Evolutionary conservation across 768 basidiomycete genomes (phyloP), one percentile per base, ranked within the genome.

Genomic region (Auriscalpium vulgare): DNA sequence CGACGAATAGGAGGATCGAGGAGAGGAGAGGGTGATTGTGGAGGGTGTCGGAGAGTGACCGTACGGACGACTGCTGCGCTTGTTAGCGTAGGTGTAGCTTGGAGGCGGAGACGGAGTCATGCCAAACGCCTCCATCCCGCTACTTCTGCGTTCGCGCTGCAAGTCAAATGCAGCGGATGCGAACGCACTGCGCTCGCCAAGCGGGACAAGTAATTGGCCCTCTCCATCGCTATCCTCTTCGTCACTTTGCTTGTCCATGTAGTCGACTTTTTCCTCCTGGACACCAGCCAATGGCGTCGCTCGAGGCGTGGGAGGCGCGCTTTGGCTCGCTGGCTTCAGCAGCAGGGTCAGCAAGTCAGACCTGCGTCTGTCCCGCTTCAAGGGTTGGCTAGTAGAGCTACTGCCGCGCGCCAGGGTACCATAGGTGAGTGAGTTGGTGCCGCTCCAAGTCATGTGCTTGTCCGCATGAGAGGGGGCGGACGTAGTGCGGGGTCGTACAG

Each of bases 391-490:
- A 10, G 76, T 72, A 3, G 81, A 76, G 57, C 78, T 74, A 13
- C 77, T 77, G 4, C 76, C 71, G 2, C 68, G 69, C 3, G 78
- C 77, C 16, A 83, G 74, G 14, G 76, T 75, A 9, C 74, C 67
- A 56, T 85, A 84, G 2, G 83, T 79, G 29, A 48, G 54, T 9
- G 50, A 46, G 34, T 54, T 52, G 47, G 50, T 55, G 34, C 86
- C 87, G 55, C 81, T 89, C 88, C 88, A 91, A 0, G 87, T 88
- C 13, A 82, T 77, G 14, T 87, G 79, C 63, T 89, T 89, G 63
- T 72, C 66, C 50, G 52, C 59, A 62, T 54, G 47, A 4, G 47
- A 61, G 16, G 65, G 48, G 37, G 67, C 66, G 9, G 74, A 72
- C 40, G 59, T 67, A 34, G 65, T 66, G 6, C 67, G 63, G 3